Evolutionary conservation across 2,329 filamentous ascomycete genomes (phyloP), one percentile per base, ranked within the genome.

Genomic region (Chaetomiaceae sp.): DNA sequence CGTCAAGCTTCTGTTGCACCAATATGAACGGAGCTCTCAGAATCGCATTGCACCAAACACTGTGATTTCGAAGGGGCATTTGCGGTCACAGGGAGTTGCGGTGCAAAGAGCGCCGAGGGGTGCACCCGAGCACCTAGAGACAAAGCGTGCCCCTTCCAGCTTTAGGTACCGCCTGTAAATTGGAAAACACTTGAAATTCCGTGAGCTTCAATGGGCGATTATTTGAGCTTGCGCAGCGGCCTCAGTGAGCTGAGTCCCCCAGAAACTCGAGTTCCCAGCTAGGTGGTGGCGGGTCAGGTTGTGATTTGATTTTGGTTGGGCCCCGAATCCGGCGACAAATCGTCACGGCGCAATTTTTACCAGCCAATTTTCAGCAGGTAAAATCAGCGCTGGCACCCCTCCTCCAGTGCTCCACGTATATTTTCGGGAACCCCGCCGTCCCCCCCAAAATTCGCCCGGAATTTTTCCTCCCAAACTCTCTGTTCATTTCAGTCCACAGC

Each of bases 391-490:
- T 59, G 56, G 51, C 52, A 43, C 47, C 55, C 54, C 58, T 37
- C 48, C 40, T 16, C 34, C 49, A 56, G 59, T 40, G 55, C 42
- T 51, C 50, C 59, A 58, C 56, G 55, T 64, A 64, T 63, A 64
- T 54, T 64, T 63, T 61, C 51, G 53, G 61, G n/a, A 45, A 52
- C 59, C 61, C 61, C 61, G 46, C 59, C 53, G n/a, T 50, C 44
- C 49, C 62, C 62, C 61, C 62, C 56, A 53, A 61, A 60, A 56
- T 58, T 58, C 55, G 51, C 37, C 43, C 41, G 48, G 49, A 60
- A 60, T 55, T 58, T 64, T 63, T 63, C 58, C 62, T 60, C 56
- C 52, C 43, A 45, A 58, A 58, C 60, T 62, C 58, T 54, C 58
- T 51, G 33, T 64, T 63, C 60, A 61, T 62, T 60, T 53, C 54